phyloP scores from a whole-genome alignment of 2,329 filamentous ascomycete genomes.

The Claviceps africana region DNA sequence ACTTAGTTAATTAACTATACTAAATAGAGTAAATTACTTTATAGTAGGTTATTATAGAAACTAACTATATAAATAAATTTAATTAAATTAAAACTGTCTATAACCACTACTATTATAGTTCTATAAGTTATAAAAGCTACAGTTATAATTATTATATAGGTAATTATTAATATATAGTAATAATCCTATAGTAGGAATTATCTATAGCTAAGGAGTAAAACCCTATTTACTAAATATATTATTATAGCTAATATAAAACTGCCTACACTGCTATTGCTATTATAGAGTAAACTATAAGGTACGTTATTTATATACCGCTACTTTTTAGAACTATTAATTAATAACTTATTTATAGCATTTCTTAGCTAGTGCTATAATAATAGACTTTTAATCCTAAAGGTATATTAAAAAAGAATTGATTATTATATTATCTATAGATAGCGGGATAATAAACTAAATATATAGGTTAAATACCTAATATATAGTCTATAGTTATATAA shows the following conservation, averaged over 20 bases:
- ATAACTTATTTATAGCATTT: no score
- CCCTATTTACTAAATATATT: neutral
- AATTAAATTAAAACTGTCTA: no score
- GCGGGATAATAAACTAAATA: neutral
- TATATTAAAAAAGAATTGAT: neutral
- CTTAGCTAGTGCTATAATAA: no score
- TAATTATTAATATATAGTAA: neutral
- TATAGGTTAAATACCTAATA: neutral
- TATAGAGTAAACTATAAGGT: neutral
- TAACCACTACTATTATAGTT: no score
- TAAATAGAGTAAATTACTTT: no score
- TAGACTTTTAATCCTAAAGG: neutral
- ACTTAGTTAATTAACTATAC: no score
- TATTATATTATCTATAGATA: neutral
- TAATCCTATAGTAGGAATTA: neutral
- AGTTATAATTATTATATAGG: no score
- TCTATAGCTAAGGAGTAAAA: no score
- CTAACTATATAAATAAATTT: no score
- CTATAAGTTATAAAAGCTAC: no score
- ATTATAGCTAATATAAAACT: neutral
- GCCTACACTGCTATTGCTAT: neutral
- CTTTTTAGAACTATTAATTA: no score
- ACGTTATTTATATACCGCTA: neutral
- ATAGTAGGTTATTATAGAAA: no score
- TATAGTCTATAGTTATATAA: neutral